A percentile compares a stretch with the other conserved stretches of the same genome.
Evolutionary conservation across 2,329 filamentous ascomycete genomes (phyloP).

Genomic region (Calonectria crousiana): DNA sequence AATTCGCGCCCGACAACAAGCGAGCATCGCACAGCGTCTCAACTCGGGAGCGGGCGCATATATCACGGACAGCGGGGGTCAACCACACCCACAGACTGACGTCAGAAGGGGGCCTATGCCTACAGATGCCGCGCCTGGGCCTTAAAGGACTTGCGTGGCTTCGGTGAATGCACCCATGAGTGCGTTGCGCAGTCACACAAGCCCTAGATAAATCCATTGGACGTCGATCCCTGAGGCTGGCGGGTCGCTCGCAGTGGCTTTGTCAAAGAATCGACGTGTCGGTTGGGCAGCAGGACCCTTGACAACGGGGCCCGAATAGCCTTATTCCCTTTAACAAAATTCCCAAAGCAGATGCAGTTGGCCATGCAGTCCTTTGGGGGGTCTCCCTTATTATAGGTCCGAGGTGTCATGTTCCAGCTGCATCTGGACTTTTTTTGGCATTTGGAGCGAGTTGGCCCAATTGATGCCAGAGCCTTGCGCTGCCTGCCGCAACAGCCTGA

Average conservation of each 20-base stretch:
- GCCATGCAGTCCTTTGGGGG: background rate
- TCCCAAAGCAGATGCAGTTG: conserved; percentile 2
- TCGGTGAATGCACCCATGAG: conserved; percentile 15
- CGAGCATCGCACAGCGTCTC: conserved; percentile 5
- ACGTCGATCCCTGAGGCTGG: conserved; percentile 19
- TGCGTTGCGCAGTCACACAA: conserved; percentile 19
- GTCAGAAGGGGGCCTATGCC: conserved; percentile 9
- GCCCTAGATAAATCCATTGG: conserved; percentile 25
- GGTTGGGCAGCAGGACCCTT: conserved; percentile 23
- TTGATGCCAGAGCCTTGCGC: conserved; percentile 19
- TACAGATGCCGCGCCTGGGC: conserved; percentile 7
- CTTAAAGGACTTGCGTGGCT: conserved; percentile 22
- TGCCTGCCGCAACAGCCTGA: conserved; percentile 8
- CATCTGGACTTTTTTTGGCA: background rate
- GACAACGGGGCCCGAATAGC: conserved; percentile 8
- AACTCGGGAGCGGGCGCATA: conserved; percentile 13
- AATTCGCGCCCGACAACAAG: conserved; percentile 22
- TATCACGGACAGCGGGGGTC: background rate
- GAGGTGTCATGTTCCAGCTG: conserved; percentile 11
- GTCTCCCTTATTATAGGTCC: conserved; percentile 15
- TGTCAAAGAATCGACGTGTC: conserved; percentile 23
- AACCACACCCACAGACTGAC: conserved; percentile 2
- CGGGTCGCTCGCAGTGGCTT: conserved; percentile 1
- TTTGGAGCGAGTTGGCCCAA: conserved; percentile 14
- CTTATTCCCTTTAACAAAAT: background rate